phyloP scores from a whole-genome alignment of 495 filamentous ascomycete genomes.

The Saxispiralis lemnorum region DNA sequence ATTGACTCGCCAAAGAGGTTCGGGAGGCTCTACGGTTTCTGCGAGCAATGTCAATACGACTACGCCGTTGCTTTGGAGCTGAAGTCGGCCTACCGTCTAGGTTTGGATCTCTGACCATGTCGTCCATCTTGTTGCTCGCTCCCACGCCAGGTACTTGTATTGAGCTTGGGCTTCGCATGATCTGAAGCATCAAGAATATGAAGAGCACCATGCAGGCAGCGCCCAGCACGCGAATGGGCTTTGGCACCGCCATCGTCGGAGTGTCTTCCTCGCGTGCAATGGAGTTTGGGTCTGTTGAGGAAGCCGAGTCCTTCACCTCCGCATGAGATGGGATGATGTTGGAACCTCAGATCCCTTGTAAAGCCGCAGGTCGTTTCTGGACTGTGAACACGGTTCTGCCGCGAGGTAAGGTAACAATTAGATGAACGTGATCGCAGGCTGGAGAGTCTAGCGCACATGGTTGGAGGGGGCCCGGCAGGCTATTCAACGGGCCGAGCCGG shows the following conservation, averaged over 20 bases:
- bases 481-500: too few relatives aligned
- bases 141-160: constrained; percentile 21
- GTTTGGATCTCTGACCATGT: constrained; percentile 55
- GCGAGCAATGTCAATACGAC: neutral
- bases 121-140: constrained; percentile 28
- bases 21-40: constrained; percentile 72
- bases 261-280: neutral
- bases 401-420: too few relatives aligned
- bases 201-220: constrained; percentile 50
- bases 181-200: constrained; percentile 55
- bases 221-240: constrained; percentile 62
- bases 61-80: neutral
- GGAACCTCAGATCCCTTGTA: too few relatives aligned
- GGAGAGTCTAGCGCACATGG: too few relatives aligned
- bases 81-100: constrained; percentile 47
- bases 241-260: constrained; percentile 56
- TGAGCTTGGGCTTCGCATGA: constrained; percentile 35
- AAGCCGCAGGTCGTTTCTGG: too few relatives aligned
- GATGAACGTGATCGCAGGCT: too few relatives aligned
- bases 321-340: too few relatives aligned
- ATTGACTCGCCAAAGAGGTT: constrained; percentile 45
- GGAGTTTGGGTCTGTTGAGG: too few relatives aligned
- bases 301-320: too few relatives aligned
- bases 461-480: too few relatives aligned
- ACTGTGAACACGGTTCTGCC: too few relatives aligned